Base-by-base conservation (phyloP, 1,284 basidiomycete species). In the Cutaneotrichosporon sp. region DNA sequence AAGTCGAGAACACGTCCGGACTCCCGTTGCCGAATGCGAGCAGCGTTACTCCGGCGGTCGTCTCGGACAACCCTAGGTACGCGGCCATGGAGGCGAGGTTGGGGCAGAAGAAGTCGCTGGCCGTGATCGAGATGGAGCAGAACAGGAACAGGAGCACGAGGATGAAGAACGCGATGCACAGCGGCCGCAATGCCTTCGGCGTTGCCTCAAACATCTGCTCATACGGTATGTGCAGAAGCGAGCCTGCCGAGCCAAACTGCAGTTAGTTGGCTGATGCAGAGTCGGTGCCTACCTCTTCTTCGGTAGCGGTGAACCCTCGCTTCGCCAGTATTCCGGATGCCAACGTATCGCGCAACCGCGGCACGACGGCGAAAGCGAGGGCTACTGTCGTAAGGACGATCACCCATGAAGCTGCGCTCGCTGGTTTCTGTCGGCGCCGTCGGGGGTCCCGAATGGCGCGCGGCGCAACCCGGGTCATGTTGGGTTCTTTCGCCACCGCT, bases 101-200 rank as follows among this genome's bases (percentile, higher is more conserved):
- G 2, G 91, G 91, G 43, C 88, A 92, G 77, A 97, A 94, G 77
- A 94, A 97, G 75, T 97, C 92, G 33, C 88, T 87, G 9, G 91
- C 90, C 60, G 85, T 86, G 70, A 96, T 94, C 4, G 91, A 90
- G 42, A 94, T 84, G 34, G 88, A 79, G n/a, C 74, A 70, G 63
- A 76, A 75, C 20, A 94, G 83, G 45, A 89, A 77, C 16, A 71
- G 60, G 34, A 74, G 65, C 48, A 71, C 52, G 46, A 67, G 25
- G 25, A 70, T 49, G 37, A 72, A 60, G 17, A 57, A 57, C 17
- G 63, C 16, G 19, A 72, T 57, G 50, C 64, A 62, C 51, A 72
- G 61, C 19, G 70, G 71, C 32, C 41, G 43, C 39, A 59, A 42
- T 7, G 51, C 44, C 8, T 37, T 25, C 19, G 57, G 51, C 3